Conservation (phyloP, 148 eudicot genomes). For the Vaccinium macrocarpon region DNA sequence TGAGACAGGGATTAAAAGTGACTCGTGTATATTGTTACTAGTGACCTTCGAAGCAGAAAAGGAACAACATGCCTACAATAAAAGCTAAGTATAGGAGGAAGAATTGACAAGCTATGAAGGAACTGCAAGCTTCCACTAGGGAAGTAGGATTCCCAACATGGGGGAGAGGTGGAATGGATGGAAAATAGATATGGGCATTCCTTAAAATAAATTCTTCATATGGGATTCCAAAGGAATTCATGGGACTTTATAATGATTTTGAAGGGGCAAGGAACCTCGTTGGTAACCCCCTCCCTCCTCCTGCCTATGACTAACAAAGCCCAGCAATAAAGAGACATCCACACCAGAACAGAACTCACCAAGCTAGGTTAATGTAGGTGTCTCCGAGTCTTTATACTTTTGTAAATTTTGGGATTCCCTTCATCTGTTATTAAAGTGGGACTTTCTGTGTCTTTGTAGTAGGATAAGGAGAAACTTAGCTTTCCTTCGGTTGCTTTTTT, state of each 20-base stretch:
- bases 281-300: neutral
- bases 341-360: neutral
- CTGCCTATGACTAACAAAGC: neutral
- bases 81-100: neutral
- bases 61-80: neutral
- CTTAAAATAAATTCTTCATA: neutral
- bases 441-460: neutral
- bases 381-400: neutral
- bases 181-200: neutral
- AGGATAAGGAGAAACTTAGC: neutral
- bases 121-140: neutral
- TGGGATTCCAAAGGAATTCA: constrained; percentile 1
- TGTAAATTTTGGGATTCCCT: neutral
- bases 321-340: neutral
- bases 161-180: neutral
- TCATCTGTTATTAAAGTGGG: neutral
- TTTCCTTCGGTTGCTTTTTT: neutral
- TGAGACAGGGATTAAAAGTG: neutral
- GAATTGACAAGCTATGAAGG: neutral
- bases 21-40: neutral
- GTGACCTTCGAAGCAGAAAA: neutral
- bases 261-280: neutral
- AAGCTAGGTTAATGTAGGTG: neutral
- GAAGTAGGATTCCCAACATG: neutral
- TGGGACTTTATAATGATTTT: neutral